Conservation (phyloP, 2,329 filamentous ascomycete species). For the Thelonectria rubi region DNA sequence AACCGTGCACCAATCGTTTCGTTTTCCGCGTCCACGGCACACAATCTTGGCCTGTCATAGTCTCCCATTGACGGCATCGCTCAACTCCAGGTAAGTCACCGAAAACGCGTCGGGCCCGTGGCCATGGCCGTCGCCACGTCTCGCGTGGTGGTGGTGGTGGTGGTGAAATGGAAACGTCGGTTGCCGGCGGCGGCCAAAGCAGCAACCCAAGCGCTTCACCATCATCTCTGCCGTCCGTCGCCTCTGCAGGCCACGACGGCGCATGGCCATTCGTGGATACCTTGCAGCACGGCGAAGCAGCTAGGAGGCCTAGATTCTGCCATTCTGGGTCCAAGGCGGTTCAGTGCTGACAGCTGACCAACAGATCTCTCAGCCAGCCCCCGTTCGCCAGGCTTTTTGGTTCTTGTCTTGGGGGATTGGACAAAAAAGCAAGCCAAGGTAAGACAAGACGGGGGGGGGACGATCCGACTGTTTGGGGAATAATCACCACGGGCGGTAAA, state of each 20-base stretch:
- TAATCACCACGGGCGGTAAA: slow-evolving; percentile 3
- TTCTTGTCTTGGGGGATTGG: slow-evolving; percentile 7
- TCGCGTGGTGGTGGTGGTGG: slow-evolving; percentile 16
- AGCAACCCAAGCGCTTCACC: slow-evolving; percentile 6
- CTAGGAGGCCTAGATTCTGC: slow-evolving; percentile 14
- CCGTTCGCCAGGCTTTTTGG: not conserved
- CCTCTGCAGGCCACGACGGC: not conserved
- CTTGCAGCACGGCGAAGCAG: slow-evolving; percentile 17
- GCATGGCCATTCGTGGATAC: slow-evolving; percentile 8
- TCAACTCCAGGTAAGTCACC: not conserved
- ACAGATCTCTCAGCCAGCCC: slow-evolving; percentile 7
- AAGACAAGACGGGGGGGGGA: not conserved
- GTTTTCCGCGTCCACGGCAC: slow-evolving; percentile 3
- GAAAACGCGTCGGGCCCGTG: not conserved
- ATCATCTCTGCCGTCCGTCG: not conserved
- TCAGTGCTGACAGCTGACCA: slow-evolving; percentile 20
- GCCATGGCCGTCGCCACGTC: not conserved
- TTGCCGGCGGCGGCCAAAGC: slow-evolving; percentile 13
- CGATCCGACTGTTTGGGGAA: slow-evolving; percentile 10
- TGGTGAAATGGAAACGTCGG: slow-evolving; percentile 11
- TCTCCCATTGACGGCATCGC: not conserved
- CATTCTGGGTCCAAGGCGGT: slow-evolving; percentile 19
- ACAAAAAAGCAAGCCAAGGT: not conserved
- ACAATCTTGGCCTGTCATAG: not conserved
- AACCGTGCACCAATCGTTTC: not conserved